A percentile compares a stretch with the other conserved stretches of the same genome.
Conservation (phyloP, 257 asterid genomes). For the Scutellaria baicalensis region DNA sequence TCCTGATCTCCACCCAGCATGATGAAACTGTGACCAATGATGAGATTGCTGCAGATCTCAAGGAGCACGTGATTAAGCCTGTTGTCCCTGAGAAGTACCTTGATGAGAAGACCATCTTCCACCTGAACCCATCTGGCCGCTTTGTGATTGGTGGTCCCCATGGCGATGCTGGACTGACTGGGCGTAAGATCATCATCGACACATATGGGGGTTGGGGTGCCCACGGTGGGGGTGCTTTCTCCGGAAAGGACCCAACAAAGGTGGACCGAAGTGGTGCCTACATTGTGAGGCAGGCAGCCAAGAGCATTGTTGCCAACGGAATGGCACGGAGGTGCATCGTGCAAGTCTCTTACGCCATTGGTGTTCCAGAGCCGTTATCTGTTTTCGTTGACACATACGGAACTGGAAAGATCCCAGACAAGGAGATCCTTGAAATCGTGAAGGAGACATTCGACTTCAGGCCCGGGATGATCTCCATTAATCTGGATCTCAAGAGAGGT, state of each 20-base stretch:
- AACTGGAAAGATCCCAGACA: slow-evolving; percentile 32
- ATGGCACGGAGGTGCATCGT: slow-evolving; percentile 36
- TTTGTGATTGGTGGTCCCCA: slow-evolving; percentile 37
- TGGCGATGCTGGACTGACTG: slow-evolving; percentile 36
- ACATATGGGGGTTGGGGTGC: slow-evolving; percentile 34
- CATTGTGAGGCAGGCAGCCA: slow-evolving; percentile 28
- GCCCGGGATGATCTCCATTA: slow-evolving; percentile 33
- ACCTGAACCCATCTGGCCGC: slow-evolving; percentile 33
- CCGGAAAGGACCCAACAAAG: slow-evolving; percentile 35
- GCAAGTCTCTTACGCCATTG: slow-evolving; percentile 35
- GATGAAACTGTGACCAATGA: slow-evolving; percentile 36
- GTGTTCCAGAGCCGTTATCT: slow-evolving; percentile 32
- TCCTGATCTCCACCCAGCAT: slow-evolving; percentile 33
- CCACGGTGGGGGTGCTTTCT: slow-evolving; percentile 36
- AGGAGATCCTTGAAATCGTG: slow-evolving; percentile 29
- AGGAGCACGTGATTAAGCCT: slow-evolving; percentile 34
- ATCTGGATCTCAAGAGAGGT: slow-evolving; percentile 32
- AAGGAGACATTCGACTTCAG: slow-evolving; percentile 33
- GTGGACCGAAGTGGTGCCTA: slow-evolving; percentile 36
- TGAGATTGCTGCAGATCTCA: slow-evolving; percentile 32
- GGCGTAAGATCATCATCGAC: slow-evolving; percentile 37
- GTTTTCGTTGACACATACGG: slow-evolving; percentile 35
- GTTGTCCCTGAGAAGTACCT: slow-evolving; percentile 31
- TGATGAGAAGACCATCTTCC: slow-evolving; percentile 33
- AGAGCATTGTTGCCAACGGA: slow-evolving; percentile 31